A percentile compares a stretch with the other conserved stretches of the same genome.
These are phyloP conservation scores for Stenogyne calaminthoides DNA, from an alignment of 305 asterid species.

Conservation along the genomic window DNA sequence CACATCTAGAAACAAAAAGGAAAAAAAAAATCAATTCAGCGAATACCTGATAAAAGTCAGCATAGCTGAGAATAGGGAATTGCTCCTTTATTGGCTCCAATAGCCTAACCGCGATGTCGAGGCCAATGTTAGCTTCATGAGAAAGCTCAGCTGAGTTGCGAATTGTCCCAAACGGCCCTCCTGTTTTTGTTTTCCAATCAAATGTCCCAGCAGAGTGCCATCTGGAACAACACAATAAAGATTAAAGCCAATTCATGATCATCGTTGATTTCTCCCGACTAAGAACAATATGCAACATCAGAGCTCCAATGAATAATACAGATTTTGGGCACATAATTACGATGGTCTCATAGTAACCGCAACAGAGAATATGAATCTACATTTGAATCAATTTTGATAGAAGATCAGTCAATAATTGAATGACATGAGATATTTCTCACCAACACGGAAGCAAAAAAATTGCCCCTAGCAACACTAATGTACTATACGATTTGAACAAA, in stretches of 20 bases:
- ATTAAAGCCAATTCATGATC: background rate
- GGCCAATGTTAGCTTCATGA: conserved; percentile 80
- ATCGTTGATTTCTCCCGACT: background rate
- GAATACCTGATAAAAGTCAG: conserved; percentile 71
- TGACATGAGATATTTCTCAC: background rate
- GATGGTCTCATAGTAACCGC: background rate
- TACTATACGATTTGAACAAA: background rate
- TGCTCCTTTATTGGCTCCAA: conserved; percentile 75
- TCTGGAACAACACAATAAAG: conserved; percentile 32
- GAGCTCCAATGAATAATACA: background rate
- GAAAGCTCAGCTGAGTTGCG: conserved; percentile 56
- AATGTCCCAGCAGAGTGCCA: conserved; percentile 91
- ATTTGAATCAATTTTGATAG: background rate
- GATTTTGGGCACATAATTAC: background rate
- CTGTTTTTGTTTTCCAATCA: conserved; percentile 66
- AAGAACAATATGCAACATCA: background rate
- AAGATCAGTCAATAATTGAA: background rate
- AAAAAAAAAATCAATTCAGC: background rate
- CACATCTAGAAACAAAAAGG: background rate
- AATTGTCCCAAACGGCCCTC: conserved; percentile 84
- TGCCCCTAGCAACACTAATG: background rate
- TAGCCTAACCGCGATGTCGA: conserved; percentile 71
- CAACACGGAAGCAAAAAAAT: background rate
- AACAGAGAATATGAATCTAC: background rate
- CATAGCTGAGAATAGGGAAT: conserved; percentile 61